These are phyloP conservation scores for Medicago arabica DNA, from an alignment of 306 rosid species.

Conservation along the genomic window DNA sequence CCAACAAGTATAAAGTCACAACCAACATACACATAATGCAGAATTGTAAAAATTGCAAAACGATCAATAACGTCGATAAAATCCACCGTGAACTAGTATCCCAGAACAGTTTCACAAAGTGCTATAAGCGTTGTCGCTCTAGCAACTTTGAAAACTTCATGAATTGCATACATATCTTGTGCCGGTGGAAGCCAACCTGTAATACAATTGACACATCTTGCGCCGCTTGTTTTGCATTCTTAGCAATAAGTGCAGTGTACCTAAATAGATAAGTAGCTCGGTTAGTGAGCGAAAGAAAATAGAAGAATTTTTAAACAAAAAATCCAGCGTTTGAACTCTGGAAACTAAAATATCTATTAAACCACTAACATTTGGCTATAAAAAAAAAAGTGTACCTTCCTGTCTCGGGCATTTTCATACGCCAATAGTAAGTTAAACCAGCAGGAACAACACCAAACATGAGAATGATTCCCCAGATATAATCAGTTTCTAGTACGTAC, in stretches of 20 bases:
- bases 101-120: slow-evolving; percentile 44
- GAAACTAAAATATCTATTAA: not conserved
- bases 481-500: slow-evolving; percentile 43
- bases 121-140: slow-evolving; percentile 44
- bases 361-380: not conserved
- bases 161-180: slow-evolving; percentile 41
- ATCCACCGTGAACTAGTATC: slow-evolving; percentile 49
- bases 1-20: no score
- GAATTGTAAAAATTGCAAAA: slow-evolving; percentile 38
- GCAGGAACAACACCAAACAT: slow-evolving; percentile 49
- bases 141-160: slow-evolving; percentile 41
- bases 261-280: not conserved
- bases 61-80: slow-evolving; percentile 38
- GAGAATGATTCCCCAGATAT: slow-evolving; percentile 43
- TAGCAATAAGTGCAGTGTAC: slow-evolving; percentile 46
- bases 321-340: not conserved
- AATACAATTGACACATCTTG: slow-evolving; percentile 44
- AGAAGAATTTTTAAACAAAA: no score
- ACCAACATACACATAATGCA: no score
- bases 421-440: slow-evolving; percentile 43
- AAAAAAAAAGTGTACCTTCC: slow-evolving; percentile 33
- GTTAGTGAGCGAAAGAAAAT: not conserved
- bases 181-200: slow-evolving; percentile 46
- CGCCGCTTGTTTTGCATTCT: slow-evolving; percentile 42
- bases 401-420: slow-evolving; percentile 51